Percentiles rank a stretch among this genome's conserved stretches.
Evolutionary conservation across 2,329 filamentous ascomycete species (phyloP).

Genomic region (Botrytis sinoallii): DNA sequence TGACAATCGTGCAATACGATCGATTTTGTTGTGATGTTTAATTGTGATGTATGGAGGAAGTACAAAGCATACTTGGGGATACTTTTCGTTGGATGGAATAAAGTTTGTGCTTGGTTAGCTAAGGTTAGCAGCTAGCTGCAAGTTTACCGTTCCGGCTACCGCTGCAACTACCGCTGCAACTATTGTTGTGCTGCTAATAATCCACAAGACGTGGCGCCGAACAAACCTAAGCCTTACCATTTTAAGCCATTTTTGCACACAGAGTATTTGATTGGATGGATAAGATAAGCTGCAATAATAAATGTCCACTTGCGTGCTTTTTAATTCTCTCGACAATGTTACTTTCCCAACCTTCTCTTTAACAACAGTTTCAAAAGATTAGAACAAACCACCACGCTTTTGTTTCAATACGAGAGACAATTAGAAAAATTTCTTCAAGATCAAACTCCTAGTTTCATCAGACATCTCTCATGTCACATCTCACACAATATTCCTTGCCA

Average conservation of each 20-base stretch:
- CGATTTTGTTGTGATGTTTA: background rate
- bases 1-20: background rate
- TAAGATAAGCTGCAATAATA: background rate
- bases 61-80: background rate
- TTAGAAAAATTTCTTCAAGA: background rate
- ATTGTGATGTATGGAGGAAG: background rate
- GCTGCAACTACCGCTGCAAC: too few relatives aligned
- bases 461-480: background rate
- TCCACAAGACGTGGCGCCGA: background rate
- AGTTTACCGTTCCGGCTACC: too few relatives aligned
- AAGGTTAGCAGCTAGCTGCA: background rate
- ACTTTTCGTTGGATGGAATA: background rate
- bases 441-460: background rate
- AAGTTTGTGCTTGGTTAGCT: background rate
- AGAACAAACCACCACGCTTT: background rate
- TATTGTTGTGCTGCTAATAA: background rate
- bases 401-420: background rate
- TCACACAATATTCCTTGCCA: background rate
- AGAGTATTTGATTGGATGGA: background rate
- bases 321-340: background rate
- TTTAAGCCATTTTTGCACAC: background rate
- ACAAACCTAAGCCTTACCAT: background rate
- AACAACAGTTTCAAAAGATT: background rate
- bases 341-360: background rate
- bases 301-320: background rate